phyloP scores from a whole-genome alignment of 2,329 filamentous ascomycete genomes.

The Macrophomina pseudophaseolina region DNA sequence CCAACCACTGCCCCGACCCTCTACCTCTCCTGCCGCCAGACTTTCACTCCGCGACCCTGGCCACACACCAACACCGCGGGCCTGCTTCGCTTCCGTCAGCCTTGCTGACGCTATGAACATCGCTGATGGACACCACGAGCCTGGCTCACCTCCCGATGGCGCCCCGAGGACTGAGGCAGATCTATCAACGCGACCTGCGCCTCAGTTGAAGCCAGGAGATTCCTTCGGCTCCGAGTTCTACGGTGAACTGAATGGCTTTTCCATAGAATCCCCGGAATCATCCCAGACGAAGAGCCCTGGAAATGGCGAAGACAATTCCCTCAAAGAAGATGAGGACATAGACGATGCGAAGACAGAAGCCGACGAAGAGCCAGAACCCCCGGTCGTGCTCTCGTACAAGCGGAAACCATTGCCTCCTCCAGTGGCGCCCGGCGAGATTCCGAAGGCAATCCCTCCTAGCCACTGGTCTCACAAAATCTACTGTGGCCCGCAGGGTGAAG shows the following conservation, averaged over 20 bases:
- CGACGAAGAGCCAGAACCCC: conserved; percentile 10
- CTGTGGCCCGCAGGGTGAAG: conserved; percentile 56
- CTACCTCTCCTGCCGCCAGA: background rate
- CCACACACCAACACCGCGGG: background rate
- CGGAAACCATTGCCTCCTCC: conserved; percentile 4
- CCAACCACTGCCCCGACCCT: background rate
- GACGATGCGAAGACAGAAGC: background rate
- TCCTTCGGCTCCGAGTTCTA: conserved; percentile 14
- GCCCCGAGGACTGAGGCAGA: background rate
- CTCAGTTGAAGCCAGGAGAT: background rate
- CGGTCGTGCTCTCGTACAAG: conserved; percentile 6
- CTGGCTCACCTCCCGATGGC: background rate
- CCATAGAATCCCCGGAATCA: background rate
- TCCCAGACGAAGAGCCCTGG: background rate
- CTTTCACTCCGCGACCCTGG: background rate
- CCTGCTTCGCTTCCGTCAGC: background rate
- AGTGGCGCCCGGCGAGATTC: background rate
- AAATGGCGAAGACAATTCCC: background rate
- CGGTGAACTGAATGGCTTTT: conserved; percentile 9
- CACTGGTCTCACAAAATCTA: conserved; percentile 76
- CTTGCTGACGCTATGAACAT: background rate
- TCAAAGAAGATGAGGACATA: background rate
- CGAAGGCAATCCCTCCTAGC: conserved; percentile 1
- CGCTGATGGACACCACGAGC: background rate
- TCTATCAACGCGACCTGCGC: background rate